A percentile compares a stretch with the other conserved stretches of the same genome.
Evolutionary conservation across 352 stramenopile species (phyloP).

Genomic region (Pythium plurisporium): DNA sequence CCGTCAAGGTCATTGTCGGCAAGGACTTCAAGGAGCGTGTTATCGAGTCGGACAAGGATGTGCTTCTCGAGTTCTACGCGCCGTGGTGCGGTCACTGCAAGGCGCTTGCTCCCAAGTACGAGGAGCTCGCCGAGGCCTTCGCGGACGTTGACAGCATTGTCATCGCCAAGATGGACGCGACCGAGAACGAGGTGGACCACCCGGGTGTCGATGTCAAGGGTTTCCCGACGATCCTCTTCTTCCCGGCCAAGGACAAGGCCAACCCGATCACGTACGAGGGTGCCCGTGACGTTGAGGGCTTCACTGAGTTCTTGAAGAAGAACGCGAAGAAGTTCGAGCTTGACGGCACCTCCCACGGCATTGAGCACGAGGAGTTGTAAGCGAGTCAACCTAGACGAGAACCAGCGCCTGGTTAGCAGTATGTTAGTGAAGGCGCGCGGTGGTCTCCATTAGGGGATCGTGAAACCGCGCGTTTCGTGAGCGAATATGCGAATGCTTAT

Average conservation of each 20-base stretch:
- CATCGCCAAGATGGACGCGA: slow-evolving; percentile 95
- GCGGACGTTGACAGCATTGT: slow-evolving; percentile 88
- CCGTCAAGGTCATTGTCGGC: slow-evolving; percentile 91
- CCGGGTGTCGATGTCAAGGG: slow-evolving; percentile 85
- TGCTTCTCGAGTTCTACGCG: slow-evolving; percentile 92
- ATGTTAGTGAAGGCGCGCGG: slow-evolving; percentile 7
- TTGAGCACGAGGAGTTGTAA: slow-evolving; percentile 67
- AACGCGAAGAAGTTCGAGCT: slow-evolving; percentile 82
- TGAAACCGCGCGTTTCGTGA: neutral
- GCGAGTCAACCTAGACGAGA: slow-evolving; percentile 6
- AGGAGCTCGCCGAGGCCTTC: slow-evolving; percentile 88
- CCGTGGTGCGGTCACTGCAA: slow-evolving; percentile 96
- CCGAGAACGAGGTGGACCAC: slow-evolving; percentile 94
- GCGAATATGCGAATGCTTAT: slow-evolving; percentile 8
- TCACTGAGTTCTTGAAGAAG: slow-evolving; percentile 87
- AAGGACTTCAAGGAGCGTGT: slow-evolving; percentile 91
- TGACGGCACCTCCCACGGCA: slow-evolving; percentile 52
- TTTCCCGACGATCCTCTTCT: slow-evolving; percentile 95
- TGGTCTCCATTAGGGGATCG: neutral
- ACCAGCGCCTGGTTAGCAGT: neutral
- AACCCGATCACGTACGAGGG: slow-evolving; percentile 86
- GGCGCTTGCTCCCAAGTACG: slow-evolving; percentile 70
- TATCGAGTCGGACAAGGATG: slow-evolving; percentile 84
- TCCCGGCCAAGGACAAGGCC: slow-evolving; percentile 87
- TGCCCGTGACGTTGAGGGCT: slow-evolving; percentile 73